These are phyloP conservation scores for Penicillium canariense DNA, from an alignment of 495 filamentous ascomycete species.

Conservation along the genomic window DNA sequence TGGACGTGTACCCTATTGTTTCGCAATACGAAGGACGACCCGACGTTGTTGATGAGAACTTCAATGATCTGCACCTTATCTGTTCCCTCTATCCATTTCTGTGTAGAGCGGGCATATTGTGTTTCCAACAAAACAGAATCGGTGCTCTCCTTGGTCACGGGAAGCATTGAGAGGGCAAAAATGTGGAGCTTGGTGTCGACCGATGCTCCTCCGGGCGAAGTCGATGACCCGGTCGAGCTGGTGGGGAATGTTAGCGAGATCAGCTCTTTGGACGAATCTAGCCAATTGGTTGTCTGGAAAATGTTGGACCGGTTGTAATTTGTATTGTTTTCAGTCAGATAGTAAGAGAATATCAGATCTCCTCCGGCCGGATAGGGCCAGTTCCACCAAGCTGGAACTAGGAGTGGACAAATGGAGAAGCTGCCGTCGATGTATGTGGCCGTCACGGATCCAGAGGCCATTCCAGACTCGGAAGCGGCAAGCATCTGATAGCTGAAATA, in stretches of 20 bases:
- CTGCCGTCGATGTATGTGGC: constrained; percentile 47
- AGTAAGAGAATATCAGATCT: constrained; percentile 49
- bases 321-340: constrained; percentile 40
- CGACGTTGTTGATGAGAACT: constrained; percentile 50
- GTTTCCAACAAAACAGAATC: constrained; percentile 24
- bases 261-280: constrained; percentile 47
- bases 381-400: constrained; percentile 46
- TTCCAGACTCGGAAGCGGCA: constrained; percentile 42
- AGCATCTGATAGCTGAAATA: constrained; percentile 52
- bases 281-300: constrained; percentile 47
- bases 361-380: constrained; percentile 50
- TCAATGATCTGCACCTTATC: constrained; percentile 52
- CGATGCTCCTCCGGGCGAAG: constrained; percentile 18
- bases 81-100: constrained; percentile 45
- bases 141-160: background rate
- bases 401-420: constrained; percentile 38
- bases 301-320: constrained; percentile 54
- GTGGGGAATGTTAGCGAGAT: constrained; percentile 39
- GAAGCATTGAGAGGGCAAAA: constrained; percentile 27
- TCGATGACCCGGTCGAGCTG: constrained; percentile 15
- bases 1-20: constrained; percentile 36
- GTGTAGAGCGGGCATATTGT: constrained; percentile 52
- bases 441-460: constrained; percentile 43
- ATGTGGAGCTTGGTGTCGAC: constrained; percentile 24
- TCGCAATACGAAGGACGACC: constrained; percentile 37